Conservation (phyloP, 305 asterid species). For the Euphrasia arctica region DNA sequence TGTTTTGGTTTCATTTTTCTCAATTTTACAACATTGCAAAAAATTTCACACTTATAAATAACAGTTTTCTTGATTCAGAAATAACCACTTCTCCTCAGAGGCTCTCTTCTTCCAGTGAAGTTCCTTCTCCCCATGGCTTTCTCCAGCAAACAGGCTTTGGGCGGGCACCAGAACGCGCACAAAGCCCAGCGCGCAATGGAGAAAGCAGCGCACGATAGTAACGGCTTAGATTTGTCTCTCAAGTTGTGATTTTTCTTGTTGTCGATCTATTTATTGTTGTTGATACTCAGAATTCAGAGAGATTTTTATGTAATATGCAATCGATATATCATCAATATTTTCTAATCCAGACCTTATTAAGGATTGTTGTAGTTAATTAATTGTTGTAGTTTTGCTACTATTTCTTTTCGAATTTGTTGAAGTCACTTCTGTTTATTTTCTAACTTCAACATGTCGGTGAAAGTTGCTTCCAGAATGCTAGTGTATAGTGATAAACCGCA, state of each 20-base stretch:
- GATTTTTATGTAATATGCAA: not conserved
- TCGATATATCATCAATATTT: not conserved
- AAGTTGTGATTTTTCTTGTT: too few relatives aligned
- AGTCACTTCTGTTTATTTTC: not conserved
- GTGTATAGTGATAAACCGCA: not conserved
- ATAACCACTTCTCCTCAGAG: too few relatives aligned
- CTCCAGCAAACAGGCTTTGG: too few relatives aligned
- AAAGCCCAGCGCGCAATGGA: not conserved
- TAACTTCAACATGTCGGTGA: not conserved
- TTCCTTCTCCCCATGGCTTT: too few relatives aligned
- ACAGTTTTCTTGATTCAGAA: too few relatives aligned
- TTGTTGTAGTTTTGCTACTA: constrained; percentile 2
- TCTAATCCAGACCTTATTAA: not conserved
- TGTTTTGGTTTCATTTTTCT: not conserved
- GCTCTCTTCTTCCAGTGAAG: too few relatives aligned
- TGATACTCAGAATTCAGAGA: not conserved
- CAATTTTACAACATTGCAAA: too few relatives aligned
- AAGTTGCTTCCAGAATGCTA: constrained; percentile 1
- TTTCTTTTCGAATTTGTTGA: not conserved
- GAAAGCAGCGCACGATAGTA: not conserved
- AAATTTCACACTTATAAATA: too few relatives aligned
- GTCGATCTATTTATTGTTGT: too few relatives aligned
- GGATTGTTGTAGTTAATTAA: not conserved
- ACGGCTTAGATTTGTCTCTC: too few relatives aligned
- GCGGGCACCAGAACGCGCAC: too few relatives aligned